These are phyloP conservation scores for Trichosporon ovoides DNA, from an alignment of 1,284 basidiomycete genomes.

Conservation along the genomic window DNA sequence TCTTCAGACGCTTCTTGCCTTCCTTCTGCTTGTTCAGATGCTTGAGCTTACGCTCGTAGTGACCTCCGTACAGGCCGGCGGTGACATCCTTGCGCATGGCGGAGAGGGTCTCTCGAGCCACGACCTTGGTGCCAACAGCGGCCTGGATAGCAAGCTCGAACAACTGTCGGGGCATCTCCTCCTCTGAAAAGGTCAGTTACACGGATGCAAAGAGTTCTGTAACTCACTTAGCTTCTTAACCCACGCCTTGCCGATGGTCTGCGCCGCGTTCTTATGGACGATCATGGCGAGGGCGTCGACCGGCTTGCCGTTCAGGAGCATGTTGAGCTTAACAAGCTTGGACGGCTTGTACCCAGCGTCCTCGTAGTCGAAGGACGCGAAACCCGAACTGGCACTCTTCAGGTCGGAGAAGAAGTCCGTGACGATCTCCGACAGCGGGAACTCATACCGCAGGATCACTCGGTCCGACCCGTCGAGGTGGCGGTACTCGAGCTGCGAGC, in stretches of 20 bases:
- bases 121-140: constrained; percentile 71
- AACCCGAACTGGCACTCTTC: constrained; percentile 77
- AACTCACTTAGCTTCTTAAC: constrained; percentile 77
- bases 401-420: constrained; percentile 89
- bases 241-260: constrained; percentile 70
- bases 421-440: constrained; percentile 83
- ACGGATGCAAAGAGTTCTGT: fast-evolving
- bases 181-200: constrained; percentile 55
- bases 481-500: constrained; percentile 68
- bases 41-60: constrained; percentile 86
- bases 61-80: constrained; percentile 88
- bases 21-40: constrained; percentile 89
- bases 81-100: constrained; percentile 91
- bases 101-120: constrained; percentile 80
- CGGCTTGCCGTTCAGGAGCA: constrained; percentile 76
- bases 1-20: constrained; percentile 79
- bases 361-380: constrained; percentile 91
- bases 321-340: constrained; percentile 80
- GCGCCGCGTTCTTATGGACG: constrained; percentile 65
- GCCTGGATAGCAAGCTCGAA: constrained; percentile 91
- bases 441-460: constrained; percentile 68
- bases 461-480: constrained; percentile 63
- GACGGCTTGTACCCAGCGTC: constrained; percentile 77
- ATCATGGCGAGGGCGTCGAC: constrained; percentile 90
- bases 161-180: constrained; percentile 84